Evolutionary conservation across 140 eudicot genomes (phyloP).

Genomic region (Stevia rebaudiana): DNA sequence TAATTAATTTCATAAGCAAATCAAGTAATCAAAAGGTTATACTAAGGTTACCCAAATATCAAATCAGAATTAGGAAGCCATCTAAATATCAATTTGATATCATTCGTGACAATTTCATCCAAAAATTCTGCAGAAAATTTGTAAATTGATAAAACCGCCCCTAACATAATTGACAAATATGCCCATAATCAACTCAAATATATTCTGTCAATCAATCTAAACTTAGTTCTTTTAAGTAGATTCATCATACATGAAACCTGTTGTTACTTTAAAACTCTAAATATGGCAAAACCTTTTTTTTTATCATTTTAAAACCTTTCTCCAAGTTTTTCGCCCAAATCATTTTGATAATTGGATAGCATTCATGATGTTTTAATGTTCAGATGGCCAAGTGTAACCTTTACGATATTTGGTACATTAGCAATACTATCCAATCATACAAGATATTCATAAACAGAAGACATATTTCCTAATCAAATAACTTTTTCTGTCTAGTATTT

Average conservation of each 20-base stretch:
- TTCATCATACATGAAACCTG: background rate
- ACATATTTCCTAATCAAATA: slow-evolving; percentile 8
- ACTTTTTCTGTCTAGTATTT: background rate
- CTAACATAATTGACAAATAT: background rate
- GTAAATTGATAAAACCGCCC: background rate
- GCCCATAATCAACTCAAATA: background rate
- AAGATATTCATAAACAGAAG: background rate
- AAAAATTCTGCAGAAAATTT: background rate
- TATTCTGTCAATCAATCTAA: background rate
- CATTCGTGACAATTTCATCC: background rate
- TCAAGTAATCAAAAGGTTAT: background rate
- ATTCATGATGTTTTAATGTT: background rate
- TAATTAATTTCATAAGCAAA: background rate
- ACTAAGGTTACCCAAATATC: background rate
- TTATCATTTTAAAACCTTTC: background rate
- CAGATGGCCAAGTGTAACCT: background rate
- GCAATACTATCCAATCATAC: background rate
- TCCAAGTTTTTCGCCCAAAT: background rate
- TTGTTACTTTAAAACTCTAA: background rate
- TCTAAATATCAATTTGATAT: background rate
- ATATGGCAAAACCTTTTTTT: background rate
- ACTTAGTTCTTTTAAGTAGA: background rate
- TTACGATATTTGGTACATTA: background rate
- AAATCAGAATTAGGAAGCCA: background rate
- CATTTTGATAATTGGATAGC: background rate